Base-by-base conservation (phyloP, 805 yeast species). In the Wickerhamomyces chambardii region DNA sequence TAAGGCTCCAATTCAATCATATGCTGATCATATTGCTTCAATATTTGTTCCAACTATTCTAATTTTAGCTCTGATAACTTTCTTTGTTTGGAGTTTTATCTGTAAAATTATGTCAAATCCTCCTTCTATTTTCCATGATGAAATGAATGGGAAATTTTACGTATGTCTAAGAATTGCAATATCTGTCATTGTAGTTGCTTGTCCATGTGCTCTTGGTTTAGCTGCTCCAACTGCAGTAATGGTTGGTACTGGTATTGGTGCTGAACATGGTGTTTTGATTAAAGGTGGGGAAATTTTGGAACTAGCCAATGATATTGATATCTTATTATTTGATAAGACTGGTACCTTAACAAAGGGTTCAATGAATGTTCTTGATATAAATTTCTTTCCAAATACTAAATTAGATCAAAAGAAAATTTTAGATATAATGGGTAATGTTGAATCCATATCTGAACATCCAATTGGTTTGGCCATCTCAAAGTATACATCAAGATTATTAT, bases 181-280 rank as follows among this genome's bases (percentile, higher is more conserved):
- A 19, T 78, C 95, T 6, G 98, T 92, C 5, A 74, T 94, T 43
- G 96, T 92, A 10, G 97, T 92, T 33, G 98, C 98, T 2, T 92
- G 99, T 59, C 99, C 99, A 0, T 92, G 98, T 68, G 97, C 98
- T 0, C 61, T 92, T 17, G 99, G 98, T 3, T 66, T 92, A 34
- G 97, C 97, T 4, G 95, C 97, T 0, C 99, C 99, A 2, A 94
- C 98, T 2, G 97, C 97, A 0, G 85, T 92, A 10, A 92, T 94
- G 97, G 98, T 92, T 2, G 98, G 97, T 8, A 90, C 97, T 2
- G 98, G 98, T 29, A 81, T 86, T 17, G 97, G 95, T 29, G 97
- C 98, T 0, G 58, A 73, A 12, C 68, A 85, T 55, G 97, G 98
- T 15, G 82, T 92, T 5, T 64, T 92, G 36, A 83, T 92, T 48